Base-by-base conservation (phyloP, 2,329 filamentous ascomycete species). In the Curvularia eragrostidis region DNA sequence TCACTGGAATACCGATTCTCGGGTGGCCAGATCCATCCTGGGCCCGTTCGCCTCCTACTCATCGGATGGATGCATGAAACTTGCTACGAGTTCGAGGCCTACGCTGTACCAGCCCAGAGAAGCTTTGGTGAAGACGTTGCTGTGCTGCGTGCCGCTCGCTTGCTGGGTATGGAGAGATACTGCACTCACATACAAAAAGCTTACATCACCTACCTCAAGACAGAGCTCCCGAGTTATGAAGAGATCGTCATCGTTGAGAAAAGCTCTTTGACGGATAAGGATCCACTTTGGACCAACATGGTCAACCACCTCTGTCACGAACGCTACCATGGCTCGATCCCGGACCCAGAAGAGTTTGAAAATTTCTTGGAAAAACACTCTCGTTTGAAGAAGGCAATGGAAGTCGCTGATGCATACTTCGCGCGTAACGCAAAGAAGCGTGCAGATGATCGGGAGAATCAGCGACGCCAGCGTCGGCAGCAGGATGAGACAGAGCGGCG, bases 91-190 rank as follows among this genome's bases (percentile, higher is more conserved):
- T 65, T 62, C 34, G 52, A 64, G 30, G 55, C 57, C 0, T 32
- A 49, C 34, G 54, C 52, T 4, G 43, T 62, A 3, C 52, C 38
- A 3, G 28, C 44, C 12, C 49, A 54, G 18, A 39, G 54, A 3
- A 53, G 34, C 0, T 66, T 61, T 15, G 34, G 10, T 6, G 34
- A 54, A 19, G 48, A 66, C n/a, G 34, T 66, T 2, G 54, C 58
- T 2, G 15, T 66, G 0, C 36, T 66, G 1, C 52, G 58, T 8
- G 58, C 63, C 7, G 46, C 59, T 13, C 63, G 54, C n/a, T 30
- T 61, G 8, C 28, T 67, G 1, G 61, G 61, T 0, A 66, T 67
- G 65, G 52, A 64, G 30, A 46, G 24, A 3, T 67, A 67, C 32
- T 57, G 57, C 10, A 41, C 39, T 15, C 44, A 47, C 8, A 63